Evolutionary conservation across 1,139 yeast species (phyloP), one percentile per base, ranked within the genome.

Genomic region (Suhomyces panamericanus): DNA sequence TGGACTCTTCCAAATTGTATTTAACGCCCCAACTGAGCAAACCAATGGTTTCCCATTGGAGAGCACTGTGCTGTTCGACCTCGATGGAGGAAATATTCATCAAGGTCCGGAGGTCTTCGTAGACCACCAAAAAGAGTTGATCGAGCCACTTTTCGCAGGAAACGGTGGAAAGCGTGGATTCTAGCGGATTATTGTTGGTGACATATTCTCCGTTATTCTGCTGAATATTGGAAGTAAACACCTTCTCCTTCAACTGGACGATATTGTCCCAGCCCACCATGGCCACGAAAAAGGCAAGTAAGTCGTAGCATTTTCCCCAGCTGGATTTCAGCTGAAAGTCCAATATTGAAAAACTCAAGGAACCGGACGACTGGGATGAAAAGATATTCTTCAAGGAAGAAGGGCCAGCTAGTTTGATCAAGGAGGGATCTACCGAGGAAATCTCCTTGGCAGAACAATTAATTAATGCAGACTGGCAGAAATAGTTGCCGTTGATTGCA

Each of bases 1-100:
- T 63, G 1, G 73, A 67, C 34, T 69, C 73, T 42, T 63, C 64
- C 35, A 73, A 53, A 44, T 72, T 71, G 49, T 61, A 70, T 49
- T 73, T 73, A 38, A 64, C 71, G 11, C 63, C 57, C 75, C 76
- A 73, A 1, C 77, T 75, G 29, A 72, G 50, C 26, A 70, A 49
- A 3, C 78, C 78, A 31, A 72, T 46, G 54, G 70, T 59, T 44
- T 67, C 71, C 78, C 78, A 73, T 44, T 73, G 73, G 24, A 72
- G 53, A 0, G 73, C 76, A 52, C 75, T 69, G 39, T 72, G 72
- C 41, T 70, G 65, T 36, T 63, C 64, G 40, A 53, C 56, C 27
- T 59, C 62, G 16, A 43, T 39, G 2, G 60, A 46, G 8, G 62
- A 56, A 3, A 67, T 59, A 6, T 59, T 50, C 61, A 67, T 62